Evolutionary conservation across 805 yeast species (phyloP).

Genomic region (Blastobotrys parvus): DNA sequence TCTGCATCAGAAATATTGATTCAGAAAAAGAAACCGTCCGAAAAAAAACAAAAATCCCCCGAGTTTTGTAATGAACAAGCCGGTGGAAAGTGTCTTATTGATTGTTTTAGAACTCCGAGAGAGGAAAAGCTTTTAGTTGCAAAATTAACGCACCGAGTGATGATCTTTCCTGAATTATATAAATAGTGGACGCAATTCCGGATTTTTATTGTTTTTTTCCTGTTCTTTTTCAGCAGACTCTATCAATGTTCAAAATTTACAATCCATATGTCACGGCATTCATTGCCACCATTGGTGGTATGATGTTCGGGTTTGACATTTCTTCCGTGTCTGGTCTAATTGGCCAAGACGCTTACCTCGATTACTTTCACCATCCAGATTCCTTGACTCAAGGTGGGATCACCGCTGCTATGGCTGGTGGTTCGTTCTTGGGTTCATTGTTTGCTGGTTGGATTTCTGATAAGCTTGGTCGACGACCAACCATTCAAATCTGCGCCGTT

Average conservation of each 20-base stretch:
- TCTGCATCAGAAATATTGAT: no score
- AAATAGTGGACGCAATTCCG: background rate
- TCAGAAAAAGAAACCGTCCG: no score
- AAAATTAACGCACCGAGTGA: no score
- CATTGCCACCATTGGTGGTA: slow-evolving; percentile 58
- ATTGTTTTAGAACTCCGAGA: no score
- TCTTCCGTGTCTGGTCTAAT: slow-evolving; percentile 69
- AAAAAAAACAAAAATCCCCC: no score
- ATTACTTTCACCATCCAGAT: slow-evolving; percentile 45
- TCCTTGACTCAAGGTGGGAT: slow-evolving; percentile 61
- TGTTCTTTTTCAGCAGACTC: background rate
- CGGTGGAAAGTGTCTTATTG: no score
- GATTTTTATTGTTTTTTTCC: background rate
- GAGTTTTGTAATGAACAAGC: no score
- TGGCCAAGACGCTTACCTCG: slow-evolving; percentile 38
- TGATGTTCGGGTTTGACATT: slow-evolving; percentile 70
- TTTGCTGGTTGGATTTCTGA: slow-evolving; percentile 44
- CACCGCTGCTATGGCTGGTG: slow-evolving; percentile 68
- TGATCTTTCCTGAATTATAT: no score
- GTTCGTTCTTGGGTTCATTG: slow-evolving; percentile 64
- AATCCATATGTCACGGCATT: slow-evolving; percentile 50
- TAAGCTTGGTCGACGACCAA: slow-evolving; percentile 45
- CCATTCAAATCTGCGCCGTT: slow-evolving; percentile 44
- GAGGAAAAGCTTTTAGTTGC: no score
- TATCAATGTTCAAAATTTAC: slow-evolving; percentile 33